A percentile compares a stretch with the other conserved stretches of the same genome.
These are phyloP conservation scores for Cenchrus purpureus DNA, from an alignment of 176 grass and related monocot genomes.

Conservation along the genomic window DNA sequence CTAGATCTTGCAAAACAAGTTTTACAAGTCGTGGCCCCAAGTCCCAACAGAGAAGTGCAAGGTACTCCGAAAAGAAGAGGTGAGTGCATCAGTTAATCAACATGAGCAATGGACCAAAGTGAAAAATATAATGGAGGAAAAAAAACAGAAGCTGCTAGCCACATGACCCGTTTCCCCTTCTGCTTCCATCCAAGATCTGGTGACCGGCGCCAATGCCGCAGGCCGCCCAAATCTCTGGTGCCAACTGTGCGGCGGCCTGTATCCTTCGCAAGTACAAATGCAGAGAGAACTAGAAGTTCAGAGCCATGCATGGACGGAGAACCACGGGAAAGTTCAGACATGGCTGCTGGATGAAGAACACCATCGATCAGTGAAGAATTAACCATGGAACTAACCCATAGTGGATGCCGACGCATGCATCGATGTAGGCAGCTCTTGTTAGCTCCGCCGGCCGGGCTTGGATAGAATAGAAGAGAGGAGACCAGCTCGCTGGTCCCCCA, in stretches of 20 bases:
- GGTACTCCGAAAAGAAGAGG: not conserved
- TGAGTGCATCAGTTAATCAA: not conserved
- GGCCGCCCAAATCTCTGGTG: not conserved
- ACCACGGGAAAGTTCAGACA: not conserved
- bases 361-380: not conserved
- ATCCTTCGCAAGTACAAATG: not conserved
- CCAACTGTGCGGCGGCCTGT: not conserved
- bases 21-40: not conserved
- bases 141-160: conserved; percentile 57
- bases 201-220: not conserved
- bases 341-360: not conserved
- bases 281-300: conserved; percentile 10
- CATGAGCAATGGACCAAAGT: not conserved
- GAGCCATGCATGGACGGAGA: not conserved
- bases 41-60: too few species aligned
- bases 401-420: not conserved
- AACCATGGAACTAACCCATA: not conserved
- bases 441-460: not conserved
- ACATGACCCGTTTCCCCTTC: conserved; percentile 58
- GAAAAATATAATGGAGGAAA: not conserved
- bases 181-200: conserved; percentile 32
- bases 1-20: not conserved
- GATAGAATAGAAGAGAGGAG: conserved; percentile 51
- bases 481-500: conserved; percentile 40
- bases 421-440: not conserved